These are phyloP conservation scores for Leishmania braziliensis DNA, from an alignment of 208 protist species.

Conservation along the genomic window DNA sequence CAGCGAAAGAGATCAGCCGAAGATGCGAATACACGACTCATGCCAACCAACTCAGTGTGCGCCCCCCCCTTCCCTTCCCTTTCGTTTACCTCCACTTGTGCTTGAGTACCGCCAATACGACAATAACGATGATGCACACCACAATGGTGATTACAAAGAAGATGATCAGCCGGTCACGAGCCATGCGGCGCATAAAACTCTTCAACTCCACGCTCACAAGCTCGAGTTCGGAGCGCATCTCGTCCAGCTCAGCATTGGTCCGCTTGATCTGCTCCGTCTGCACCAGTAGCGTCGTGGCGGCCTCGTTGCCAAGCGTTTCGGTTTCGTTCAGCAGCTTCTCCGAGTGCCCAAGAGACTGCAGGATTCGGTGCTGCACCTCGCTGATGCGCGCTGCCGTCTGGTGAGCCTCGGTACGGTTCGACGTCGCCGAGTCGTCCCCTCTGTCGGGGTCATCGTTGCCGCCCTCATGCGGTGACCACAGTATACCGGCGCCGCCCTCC, in stretches of 20 bases:
- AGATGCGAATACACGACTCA: background rate
- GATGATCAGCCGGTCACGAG: conserved; percentile 84
- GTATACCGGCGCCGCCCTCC: conserved; percentile 9
- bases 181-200: conserved; percentile 82
- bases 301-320: conserved; percentile 64
- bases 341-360: conserved; percentile 59
- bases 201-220: conserved; percentile 49
- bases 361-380: conserved; percentile 54
- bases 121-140: conserved; percentile 77
- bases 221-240: conserved; percentile 47
- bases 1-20: background rate
- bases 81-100: conserved; percentile 27
- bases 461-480: conserved; percentile 25
- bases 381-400: conserved; percentile 41
- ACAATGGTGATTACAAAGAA: conserved; percentile 79
- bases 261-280: conserved; percentile 83
- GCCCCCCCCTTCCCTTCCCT: background rate
- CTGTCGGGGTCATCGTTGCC: conserved; percentile 9
- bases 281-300: conserved; percentile 51
- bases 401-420: conserved; percentile 40
- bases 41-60: background rate
- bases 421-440: conserved; percentile 33
- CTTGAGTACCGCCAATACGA: conserved; percentile 60
- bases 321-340: conserved; percentile 76
- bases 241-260: conserved; percentile 61